phyloP scores from a whole-genome alignment of 345 rosid genomes.

The Triadica sebifera region DNA sequence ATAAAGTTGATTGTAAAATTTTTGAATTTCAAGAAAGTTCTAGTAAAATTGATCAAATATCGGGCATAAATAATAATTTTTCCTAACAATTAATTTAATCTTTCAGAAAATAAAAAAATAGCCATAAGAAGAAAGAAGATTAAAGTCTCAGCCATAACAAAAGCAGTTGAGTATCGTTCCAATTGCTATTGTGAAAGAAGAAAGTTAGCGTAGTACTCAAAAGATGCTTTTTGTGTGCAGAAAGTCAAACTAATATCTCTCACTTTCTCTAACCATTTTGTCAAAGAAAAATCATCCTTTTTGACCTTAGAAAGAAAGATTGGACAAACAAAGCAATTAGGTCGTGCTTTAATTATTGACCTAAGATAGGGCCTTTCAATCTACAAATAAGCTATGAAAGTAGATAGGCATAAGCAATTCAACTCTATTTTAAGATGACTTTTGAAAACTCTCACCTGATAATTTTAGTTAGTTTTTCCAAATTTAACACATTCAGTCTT shows the following conservation, averaged over 20 bases:
- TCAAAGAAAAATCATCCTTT: background rate
- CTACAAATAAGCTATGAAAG: background rate
- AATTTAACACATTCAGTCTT: background rate
- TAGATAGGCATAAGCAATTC: background rate
- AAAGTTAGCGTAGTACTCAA: background rate
- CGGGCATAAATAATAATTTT: no score
- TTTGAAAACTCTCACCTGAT: background rate
- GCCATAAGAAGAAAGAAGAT: background rate
- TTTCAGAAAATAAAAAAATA: background rate
- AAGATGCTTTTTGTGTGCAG: no score
- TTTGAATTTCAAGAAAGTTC: no score
- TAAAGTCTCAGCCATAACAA: background rate
- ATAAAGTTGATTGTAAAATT: no score
- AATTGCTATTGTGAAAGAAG: background rate
- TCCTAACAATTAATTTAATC: background rate
- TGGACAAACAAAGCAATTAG: background rate
- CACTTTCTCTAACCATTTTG: background rate
- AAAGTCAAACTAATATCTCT: background rate
- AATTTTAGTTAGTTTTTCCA: background rate
- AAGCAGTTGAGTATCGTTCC: background rate
- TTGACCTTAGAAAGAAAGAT: constrained; percentile 8
- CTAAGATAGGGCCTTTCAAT: background rate
- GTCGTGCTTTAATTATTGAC: constrained; percentile 7
- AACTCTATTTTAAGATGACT: background rate
- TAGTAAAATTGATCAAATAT: no score